Percentiles rank a stretch among this genome's conserved stretches.
phyloP scores from a whole-genome alignment of 257 asterid species.

The Pogostemon cablin region DNA sequence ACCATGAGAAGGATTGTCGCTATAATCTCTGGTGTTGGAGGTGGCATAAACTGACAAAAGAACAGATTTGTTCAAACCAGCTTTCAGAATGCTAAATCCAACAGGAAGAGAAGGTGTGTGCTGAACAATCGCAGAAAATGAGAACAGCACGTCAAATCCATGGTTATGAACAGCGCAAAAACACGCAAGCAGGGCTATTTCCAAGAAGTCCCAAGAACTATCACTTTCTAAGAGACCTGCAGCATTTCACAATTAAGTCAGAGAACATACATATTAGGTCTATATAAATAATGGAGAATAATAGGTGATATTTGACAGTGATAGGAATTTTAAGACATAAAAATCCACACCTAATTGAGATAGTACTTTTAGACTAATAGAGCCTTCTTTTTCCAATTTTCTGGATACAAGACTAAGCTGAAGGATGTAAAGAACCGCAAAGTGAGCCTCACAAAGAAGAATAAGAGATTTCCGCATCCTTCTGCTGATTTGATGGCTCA shows the following conservation, averaged over 20 bases:
- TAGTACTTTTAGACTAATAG: conserved; percentile 65
- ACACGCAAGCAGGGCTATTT: conserved; percentile 90
- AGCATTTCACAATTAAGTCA: conserved; percentile 38
- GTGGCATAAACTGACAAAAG: conserved; percentile 94
- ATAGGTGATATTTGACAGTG: conserved; percentile 27
- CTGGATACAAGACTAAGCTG: conserved; percentile 82
- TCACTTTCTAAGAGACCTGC: conserved; percentile 85
- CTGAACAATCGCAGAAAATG: conserved; percentile 89
- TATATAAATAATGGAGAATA: conserved; percentile 18
- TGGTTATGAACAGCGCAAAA: conserved; percentile 94
- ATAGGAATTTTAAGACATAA: conserved; percentile 31
- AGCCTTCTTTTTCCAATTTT: conserved; percentile 66
- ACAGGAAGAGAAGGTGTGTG: conserved; percentile 83
- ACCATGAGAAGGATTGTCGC: conserved; percentile 77
- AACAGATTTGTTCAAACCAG: conserved; percentile 98
- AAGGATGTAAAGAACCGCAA: conserved; percentile 82
- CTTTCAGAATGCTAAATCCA: conserved; percentile 96
- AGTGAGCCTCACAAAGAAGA: conserved; percentile 95
- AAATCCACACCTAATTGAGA: conserved; percentile 78
- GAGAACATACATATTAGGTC: conserved; percentile 24
- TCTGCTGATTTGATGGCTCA: conserved; percentile 71
- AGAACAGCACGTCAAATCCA: conserved; percentile 87
- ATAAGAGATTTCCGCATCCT: conserved; percentile 83
- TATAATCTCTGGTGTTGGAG: conserved; percentile 58
- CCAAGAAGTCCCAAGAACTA: conserved; percentile 78